Evolutionary conservation across 192 early-diverging fungal genomes (phyloP).

Genomic region (Entomortierella parvispora): DNA sequence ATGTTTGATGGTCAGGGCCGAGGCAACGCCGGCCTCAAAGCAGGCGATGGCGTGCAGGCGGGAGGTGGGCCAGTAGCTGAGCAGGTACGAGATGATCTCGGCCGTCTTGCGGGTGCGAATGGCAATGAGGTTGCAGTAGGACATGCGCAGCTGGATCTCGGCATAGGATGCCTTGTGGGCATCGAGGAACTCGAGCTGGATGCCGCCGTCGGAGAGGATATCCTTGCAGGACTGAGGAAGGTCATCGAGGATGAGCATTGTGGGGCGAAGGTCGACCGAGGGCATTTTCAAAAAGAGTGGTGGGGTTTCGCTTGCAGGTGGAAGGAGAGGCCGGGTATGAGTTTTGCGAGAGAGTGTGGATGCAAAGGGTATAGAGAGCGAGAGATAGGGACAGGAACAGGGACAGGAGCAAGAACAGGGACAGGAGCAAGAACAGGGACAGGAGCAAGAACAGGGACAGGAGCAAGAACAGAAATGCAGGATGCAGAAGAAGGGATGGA

Average conservation of each 20-base stretch:
- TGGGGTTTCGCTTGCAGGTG: too few species aligned
- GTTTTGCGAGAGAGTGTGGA: not conserved
- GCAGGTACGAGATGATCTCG: constrained; percentile 52
- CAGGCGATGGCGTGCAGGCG: constrained; percentile 49
- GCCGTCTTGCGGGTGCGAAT: constrained; percentile 51
- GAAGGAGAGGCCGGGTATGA: too few species aligned
- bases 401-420: constrained; percentile 4
- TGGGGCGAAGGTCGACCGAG: constrained; percentile 34
- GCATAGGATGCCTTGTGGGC: constrained; percentile 51
- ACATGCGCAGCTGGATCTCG: constrained; percentile 49
- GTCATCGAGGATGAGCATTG: constrained; percentile 53
- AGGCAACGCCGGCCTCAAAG: constrained; percentile 50
- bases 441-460: constrained; percentile 4
- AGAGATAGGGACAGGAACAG: constrained; percentile 2
- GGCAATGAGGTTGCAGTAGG: constrained; percentile 52
- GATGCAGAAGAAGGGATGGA: constrained; percentile 3
- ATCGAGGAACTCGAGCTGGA: constrained; percentile 50
- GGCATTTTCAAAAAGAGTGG: constrained; percentile 23
- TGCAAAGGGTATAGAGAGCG: not conserved
- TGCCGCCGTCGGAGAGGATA: constrained; percentile 32
- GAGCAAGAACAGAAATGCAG: too few species aligned
- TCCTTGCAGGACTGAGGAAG: constrained; percentile 49
- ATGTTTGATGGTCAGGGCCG: constrained; percentile 48
- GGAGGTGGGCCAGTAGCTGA: constrained; percentile 52
- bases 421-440: not conserved